Evolutionary conservation across 192 early-diverging fungal species (phyloP), one percentile per base, ranked within the genome.

Genomic region (Funneliformis geosporum): DNA sequence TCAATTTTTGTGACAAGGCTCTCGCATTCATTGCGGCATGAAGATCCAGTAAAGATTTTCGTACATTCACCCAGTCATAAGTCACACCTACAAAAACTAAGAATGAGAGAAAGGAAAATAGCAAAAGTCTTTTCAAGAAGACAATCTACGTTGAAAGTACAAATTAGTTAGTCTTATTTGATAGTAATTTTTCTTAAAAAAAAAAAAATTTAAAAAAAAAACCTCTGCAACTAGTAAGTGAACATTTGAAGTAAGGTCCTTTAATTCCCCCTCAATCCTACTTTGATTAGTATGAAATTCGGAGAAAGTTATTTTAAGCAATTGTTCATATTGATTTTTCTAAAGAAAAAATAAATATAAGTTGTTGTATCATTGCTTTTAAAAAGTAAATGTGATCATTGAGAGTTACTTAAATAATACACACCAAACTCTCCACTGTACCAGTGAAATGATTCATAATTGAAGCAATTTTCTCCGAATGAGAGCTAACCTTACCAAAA

Each of bases 401-500:
- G 10, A 47, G n/a, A 47, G 27, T 11, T 7, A n/a, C 9, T 42
- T 14, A 14, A n/a, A 43, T 73, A 6, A 50, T 73, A 73, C 70
- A 21, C 44, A 73, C 70, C 70, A 73, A 23, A 25, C 14, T 50
- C n/a, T 16, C 55, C 5, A 74, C 28, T 59, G 46, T 60, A 4
- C 39, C 23, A 40, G 46, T 74, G 16, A 74, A 59, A 16, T 74
- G 47, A n/a, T 50, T 25, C 50, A 47, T 38, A 33, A 60, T 39
- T 18, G 16, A 18, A 11, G 9, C 28, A 4, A 74, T 27, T 9
- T 74, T 21, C 5, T 38, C 6, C 21, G 46, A 60, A 18, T 74
- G 73, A 38, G 47, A 59, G 16, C 25, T 33, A n/a, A 38, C 38
- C 67, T 84, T 87, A 44, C 89, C 83, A 27, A 93, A 84, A 40